A percentile compares a stretch with the other conserved stretches of the same genome.
These are phyloP conservation scores for Tuber microsphaerosporum DNA, from an alignment of 495 filamentous ascomycete genomes.

Conservation along the genomic window DNA sequence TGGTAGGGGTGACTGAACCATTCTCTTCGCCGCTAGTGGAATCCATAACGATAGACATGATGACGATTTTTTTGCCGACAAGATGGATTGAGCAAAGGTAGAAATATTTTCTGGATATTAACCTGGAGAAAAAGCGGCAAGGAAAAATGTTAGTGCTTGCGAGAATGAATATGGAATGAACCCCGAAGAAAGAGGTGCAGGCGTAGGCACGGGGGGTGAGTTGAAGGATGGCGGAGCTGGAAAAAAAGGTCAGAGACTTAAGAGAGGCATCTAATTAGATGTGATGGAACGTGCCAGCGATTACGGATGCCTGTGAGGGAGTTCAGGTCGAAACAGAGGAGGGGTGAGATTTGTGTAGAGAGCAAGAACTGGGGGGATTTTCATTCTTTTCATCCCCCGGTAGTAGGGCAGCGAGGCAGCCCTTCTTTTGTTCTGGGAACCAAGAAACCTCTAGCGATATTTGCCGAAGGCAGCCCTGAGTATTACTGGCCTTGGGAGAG, in stretches of 20 bases:
- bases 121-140: background rate
- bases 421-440: background rate
- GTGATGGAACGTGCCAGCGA: background rate
- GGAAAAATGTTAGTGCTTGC: conserved; percentile 4
- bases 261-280: background rate
- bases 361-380: background rate
- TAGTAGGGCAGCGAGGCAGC: background rate
- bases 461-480: background rate
- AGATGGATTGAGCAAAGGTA: conserved; percentile 8
- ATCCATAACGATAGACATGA: conserved; percentile 17
- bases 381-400: background rate
- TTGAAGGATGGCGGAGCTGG: conserved; percentile 2
- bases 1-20: conserved; percentile 15
- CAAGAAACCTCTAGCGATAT: background rate
- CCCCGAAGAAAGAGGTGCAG: background rate
- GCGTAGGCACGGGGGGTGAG: background rate
- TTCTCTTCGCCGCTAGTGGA: conserved; percentile 16
- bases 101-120: background rate
- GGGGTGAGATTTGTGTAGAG: background rate
- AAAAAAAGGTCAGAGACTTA: background rate
- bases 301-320: background rate
- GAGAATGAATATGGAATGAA: background rate
- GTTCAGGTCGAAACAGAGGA: background rate
- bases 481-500: background rate
- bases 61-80: background rate